phyloP scores from a whole-genome alignment of 768 basidiomycete genomes.

The Lentinula sp. region DNA sequence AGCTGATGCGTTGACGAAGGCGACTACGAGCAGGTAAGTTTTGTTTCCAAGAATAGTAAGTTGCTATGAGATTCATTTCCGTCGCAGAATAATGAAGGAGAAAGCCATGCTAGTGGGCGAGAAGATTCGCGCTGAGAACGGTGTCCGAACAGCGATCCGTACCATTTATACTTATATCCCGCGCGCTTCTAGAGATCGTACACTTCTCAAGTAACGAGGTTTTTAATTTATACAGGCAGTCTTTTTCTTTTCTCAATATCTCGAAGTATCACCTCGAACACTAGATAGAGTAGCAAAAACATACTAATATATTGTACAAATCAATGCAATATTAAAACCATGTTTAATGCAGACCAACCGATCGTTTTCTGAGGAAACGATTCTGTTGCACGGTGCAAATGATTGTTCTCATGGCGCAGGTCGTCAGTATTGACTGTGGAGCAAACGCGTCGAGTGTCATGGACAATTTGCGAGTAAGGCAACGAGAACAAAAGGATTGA shows the following conservation, averaged over 20 bases:
- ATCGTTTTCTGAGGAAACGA: no score
- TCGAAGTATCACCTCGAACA: no score
- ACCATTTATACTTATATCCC: conserved; percentile 50
- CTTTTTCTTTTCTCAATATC: not conserved
- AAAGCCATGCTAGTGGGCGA: conserved; percentile 41
- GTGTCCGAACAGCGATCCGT: conserved; percentile 50
- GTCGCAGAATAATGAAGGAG: conserved; percentile 48
- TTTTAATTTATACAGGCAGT: not conserved
- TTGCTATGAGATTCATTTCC: not conserved
- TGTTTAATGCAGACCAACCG: no score
- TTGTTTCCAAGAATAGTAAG: not conserved
- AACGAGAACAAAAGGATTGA: no score
- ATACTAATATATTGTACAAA: no score
- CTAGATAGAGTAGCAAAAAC: not conserved
- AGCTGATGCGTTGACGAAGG: conserved; percentile 47
- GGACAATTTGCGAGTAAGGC: not conserved
- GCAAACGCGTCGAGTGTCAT: not conserved
- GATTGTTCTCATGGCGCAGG: no score
- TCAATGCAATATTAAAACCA: no score
- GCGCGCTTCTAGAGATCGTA: conserved; percentile 19
- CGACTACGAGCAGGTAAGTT: conserved; percentile 45
- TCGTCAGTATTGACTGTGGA: no score
- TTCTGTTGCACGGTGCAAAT: no score
- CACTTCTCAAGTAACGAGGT: not conserved
- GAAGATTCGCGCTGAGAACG: conserved; percentile 42